Base-by-base conservation (phyloP, 1,139 yeast species). In the Hyphopichia burtonii region DNA sequence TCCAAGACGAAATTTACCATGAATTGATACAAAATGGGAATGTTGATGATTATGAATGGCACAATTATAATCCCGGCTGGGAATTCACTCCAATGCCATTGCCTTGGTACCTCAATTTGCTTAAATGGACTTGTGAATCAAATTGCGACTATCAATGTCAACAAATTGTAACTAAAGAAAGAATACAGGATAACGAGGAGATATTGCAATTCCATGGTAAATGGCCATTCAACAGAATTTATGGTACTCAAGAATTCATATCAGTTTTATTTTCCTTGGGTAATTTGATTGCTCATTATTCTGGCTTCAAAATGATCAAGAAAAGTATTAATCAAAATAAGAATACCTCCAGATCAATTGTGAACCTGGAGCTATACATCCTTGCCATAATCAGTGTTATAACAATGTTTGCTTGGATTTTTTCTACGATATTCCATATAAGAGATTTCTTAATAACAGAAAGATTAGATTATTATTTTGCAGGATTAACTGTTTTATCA, bases 111-210 rank as follows among this genome's bases (percentile, higher is more conserved):
- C 64, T 86, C 39, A 61, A 65, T 35, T 46, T 78, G 2, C 58
- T 90, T 14, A 71, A 74, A 3, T 93, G 99, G 99, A 78, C 80
- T 44, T 91, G 98, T 59, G 65, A 66, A 9, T 78, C 83, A 37
- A 84, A 93, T 58, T 93, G 99, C 63, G 98, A 93, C 63, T 93
- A 93, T 63, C 85, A 81, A 51, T 93, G 99, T 59, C 98, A 93
- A 61, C 80, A 87, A 44, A 60, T 78, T 14, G 71, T 91, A 36
- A 90, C 96, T 0, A 53, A 55, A 2, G 66, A 74, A 37, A 69
- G 96, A 18, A 66, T 69, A 16, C 50, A 47, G 0, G 52, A 65
- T 2, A 44, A 54, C 9, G 74, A 77, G 41, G 82, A 80, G 42
- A 67, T 88, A 2, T 76, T 76, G 38, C 99, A 93, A 58, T 93